phyloP scores from a whole-genome alignment of 169 alveolate genomes.

The Cryptosporidium ubiquitum region DNA sequence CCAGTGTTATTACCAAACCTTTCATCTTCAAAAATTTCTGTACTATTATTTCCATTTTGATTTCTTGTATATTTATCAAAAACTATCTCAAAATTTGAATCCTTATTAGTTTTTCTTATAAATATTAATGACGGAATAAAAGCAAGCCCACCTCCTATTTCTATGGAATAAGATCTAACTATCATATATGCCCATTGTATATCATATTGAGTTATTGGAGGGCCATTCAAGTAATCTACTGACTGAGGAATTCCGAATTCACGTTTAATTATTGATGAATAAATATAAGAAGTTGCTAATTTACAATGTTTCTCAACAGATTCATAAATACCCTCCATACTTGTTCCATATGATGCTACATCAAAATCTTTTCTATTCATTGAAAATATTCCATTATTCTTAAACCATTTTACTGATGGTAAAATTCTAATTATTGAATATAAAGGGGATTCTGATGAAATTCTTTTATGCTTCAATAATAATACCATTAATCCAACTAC shows the following conservation, averaged over 20 bases:
- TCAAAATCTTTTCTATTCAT: constrained; percentile 69
- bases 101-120: constrained; percentile 32
- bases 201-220: constrained; percentile 70
- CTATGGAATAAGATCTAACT: constrained; percentile 45
- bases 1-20: neutral
- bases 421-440: constrained; percentile 31
- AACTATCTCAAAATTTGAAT: constrained; percentile 6
- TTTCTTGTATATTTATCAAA: neutral
- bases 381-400: constrained; percentile 56
- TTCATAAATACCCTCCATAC: constrained; percentile 68
- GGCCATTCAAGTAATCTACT: constrained; percentile 53
- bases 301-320: constrained; percentile 46
- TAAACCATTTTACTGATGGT: constrained; percentile 61
- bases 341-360: constrained; percentile 70
- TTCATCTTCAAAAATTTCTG: neutral
- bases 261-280: constrained; percentile 48
- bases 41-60: neutral
- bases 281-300: constrained; percentile 63
- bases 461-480: constrained; percentile 40
- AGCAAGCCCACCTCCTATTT: constrained; percentile 30
- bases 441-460: constrained; percentile 26
- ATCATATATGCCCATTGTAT: constrained; percentile 72
- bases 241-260: constrained; percentile 50
- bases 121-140: constrained; percentile 51
- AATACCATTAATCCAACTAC: constrained; percentile 66